Base-by-base conservation (phyloP, 78 protist genomes). In the Dictyostelium firmibasis region DNA sequence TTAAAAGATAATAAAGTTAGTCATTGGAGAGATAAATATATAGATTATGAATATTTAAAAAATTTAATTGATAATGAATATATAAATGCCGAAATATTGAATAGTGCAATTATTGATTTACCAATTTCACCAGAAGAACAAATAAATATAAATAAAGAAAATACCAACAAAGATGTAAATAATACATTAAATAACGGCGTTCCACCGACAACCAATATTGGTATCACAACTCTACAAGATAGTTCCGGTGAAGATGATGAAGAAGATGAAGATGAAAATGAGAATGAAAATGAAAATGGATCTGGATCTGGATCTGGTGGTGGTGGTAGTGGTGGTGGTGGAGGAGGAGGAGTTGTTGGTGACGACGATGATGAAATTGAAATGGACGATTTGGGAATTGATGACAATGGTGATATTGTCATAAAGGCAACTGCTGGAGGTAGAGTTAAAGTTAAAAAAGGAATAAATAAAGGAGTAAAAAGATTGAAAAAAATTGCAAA, bases 11-110 rank as follows among this genome's bases (percentile, higher is more conserved):
- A 60, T 82, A 60, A 29, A 60, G 62, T 87, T 44, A 60, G 38
- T 20, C 93, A 87, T 43, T 87, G 93, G 93, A 60, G 76, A 87
- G 93, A 87, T 44, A 87, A 50, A 79, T 87, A 87, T 20, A 57
- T 87, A 27, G 85, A 87, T 27, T 87, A 87, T 87, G 93, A 87
- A 79, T 87, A 78, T 67, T 43, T 87, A 43, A 87, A 87, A 64
- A 53, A 62, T n/a, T 64, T 78, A 13, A 33, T 86, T 41, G 84
- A 76, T 7, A 27, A 47, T n/a, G 79, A 57, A n/a, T 72, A 27
- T 6, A 25, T 25, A 25, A 62, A 25, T 25, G 29, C 25, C 11
- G 72, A 62, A 62, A n/a, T 9, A 2, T 62, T 62, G 10, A 20
- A 81, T 43, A 35, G 35, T 78, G 18, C 64, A 20, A n/a, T 78